Evolutionary conservation across 495 filamentous ascomycete genomes (phyloP).

Genomic region (Hypoxylon trugodes): DNA sequence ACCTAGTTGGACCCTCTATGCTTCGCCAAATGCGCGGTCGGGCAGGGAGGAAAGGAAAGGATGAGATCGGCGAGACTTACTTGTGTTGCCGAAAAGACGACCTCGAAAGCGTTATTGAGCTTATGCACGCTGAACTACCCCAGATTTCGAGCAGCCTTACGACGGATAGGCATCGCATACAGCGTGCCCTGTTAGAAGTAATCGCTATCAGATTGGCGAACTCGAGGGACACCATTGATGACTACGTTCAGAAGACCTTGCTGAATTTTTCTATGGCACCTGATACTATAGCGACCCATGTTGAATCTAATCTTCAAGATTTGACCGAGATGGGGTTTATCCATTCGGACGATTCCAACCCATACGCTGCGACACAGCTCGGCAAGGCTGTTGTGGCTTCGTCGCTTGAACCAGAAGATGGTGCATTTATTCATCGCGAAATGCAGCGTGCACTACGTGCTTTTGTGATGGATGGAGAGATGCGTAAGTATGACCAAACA

Average conservation of each 20-base stretch:
- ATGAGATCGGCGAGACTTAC: slow-evolving; percentile 82
- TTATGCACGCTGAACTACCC: slow-evolving; percentile 79
- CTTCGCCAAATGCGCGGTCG: slow-evolving; percentile 84
- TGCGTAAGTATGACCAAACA: slow-evolving; percentile 67
- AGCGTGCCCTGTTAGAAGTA: slow-evolving; percentile 77
- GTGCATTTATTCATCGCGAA: slow-evolving; percentile 76
- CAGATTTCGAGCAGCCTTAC: slow-evolving; percentile 73
- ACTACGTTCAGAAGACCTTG: slow-evolving; percentile 75
- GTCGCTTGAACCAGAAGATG: slow-evolving; percentile 77
- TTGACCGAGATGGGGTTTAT: slow-evolving; percentile 66
- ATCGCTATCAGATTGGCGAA: slow-evolving; percentile 77
- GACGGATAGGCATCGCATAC: slow-evolving; percentile 73
- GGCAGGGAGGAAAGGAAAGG: slow-evolving; percentile 84
- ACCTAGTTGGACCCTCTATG: slow-evolving; percentile 78
- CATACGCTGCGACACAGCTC: slow-evolving; percentile 68
- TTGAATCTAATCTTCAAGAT: slow-evolving; percentile 63
- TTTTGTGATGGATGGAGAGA: slow-evolving; percentile 85
- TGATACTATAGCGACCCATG: slow-evolving; percentile 55
- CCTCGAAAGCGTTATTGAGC: slow-evolving; percentile 70
- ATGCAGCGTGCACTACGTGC: slow-evolving; percentile 71
- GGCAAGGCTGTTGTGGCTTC: slow-evolving; percentile 79
- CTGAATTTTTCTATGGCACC: slow-evolving; percentile 63
- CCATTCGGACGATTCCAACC: slow-evolving; percentile 56
- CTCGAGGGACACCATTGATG: slow-evolving; percentile 70
- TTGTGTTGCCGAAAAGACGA: slow-evolving; percentile 78